Conservation (phyloP, 495 filamentous ascomycete genomes). For the Lophium mytilinum region DNA sequence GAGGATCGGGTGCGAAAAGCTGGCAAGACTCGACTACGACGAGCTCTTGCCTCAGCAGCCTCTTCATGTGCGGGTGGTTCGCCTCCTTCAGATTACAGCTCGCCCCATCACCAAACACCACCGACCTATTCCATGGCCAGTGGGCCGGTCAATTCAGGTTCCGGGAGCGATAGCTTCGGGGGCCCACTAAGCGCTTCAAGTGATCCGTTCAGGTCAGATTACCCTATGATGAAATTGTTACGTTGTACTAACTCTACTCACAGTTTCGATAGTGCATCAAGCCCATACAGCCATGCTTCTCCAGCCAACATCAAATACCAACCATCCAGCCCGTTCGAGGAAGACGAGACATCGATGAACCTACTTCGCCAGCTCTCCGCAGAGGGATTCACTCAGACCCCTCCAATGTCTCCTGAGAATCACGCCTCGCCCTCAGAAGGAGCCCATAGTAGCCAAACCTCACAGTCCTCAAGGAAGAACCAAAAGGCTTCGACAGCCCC, state of each 20-base stretch:
- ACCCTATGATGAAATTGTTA: not conserved
- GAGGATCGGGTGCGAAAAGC: conserved; percentile 32
- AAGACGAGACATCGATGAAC: conserved; percentile 14
- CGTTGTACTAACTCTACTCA: not conserved
- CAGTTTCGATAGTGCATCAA: conserved; percentile 17
- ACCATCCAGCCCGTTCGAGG: conserved; percentile 9
- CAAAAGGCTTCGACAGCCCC: conserved; percentile 10
- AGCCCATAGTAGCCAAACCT: not conserved
- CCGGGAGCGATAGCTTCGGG: conserved; percentile 12
- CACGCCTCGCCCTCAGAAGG: conserved; percentile 2
- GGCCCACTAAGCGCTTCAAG: conserved; percentile 13
- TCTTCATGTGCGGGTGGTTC: conserved; percentile 19
- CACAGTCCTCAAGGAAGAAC: not conserved
- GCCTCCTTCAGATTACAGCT: conserved; percentile 9
- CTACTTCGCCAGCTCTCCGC: conserved; percentile 18
- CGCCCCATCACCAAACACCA: conserved; percentile 6
- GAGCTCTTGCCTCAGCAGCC: conserved; percentile 17
- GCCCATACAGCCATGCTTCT: conserved; percentile 3
- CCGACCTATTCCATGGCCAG: not conserved
- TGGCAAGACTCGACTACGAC: conserved; percentile 15
- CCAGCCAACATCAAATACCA: conserved; percentile 11
- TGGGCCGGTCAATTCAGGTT: conserved; percentile 1
- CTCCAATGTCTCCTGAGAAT: conserved; percentile 23
- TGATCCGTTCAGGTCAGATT: conserved; percentile 21
- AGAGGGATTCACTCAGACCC: conserved; percentile 14